Base-by-base conservation (phyloP, 768 basidiomycete species). In the Mycena belliarum region DNA sequence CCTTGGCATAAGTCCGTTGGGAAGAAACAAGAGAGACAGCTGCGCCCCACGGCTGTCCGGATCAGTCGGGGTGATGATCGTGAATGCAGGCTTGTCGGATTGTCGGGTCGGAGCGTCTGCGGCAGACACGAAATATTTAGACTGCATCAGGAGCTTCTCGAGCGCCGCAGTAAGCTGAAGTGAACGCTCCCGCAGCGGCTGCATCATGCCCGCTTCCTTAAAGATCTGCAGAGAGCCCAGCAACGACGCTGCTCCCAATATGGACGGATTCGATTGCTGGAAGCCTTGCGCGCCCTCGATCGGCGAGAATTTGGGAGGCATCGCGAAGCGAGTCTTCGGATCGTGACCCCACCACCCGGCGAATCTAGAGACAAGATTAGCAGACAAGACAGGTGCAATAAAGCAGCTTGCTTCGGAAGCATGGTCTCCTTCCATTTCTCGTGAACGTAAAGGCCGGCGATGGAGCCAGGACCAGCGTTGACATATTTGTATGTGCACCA, bases 401-500 rank as follows among this genome's bases (percentile, higher is more conserved):
- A 58, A 52, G 48, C 49, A 63, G 72, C 79, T 71, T 70, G 91
- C 90, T 82, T 88, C 48, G 90, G 89, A 54, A 74, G 68, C 67
- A 83, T 74, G 41, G 70, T 74, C 45, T 80, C 75, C 63, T 88
- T 79, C 91, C 91, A 93, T 70, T 84, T 88, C 55, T 89, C 84
- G 68, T 97, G 93, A 11, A 96, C 77, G 68, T 87, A 99, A 55
- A 95, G 78, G 6, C 95, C 96, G n/a, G 85, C 97, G 57, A 98
- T 95, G n/a, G 90, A 93, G 21, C 96, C 96, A 14, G 97, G 95
- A 6, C 96, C 93, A 18, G 95, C 89, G 75, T 98, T 98, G 57
- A 98, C 82, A 71, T 98, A 99, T 75, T 92, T 98, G 82, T 98
- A 99, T 29, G 94, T 91, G 72, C 97, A 99, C 93, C 96, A 98